Conservation (phyloP, 805 yeast species). For the Candida morakotiae region DNA sequence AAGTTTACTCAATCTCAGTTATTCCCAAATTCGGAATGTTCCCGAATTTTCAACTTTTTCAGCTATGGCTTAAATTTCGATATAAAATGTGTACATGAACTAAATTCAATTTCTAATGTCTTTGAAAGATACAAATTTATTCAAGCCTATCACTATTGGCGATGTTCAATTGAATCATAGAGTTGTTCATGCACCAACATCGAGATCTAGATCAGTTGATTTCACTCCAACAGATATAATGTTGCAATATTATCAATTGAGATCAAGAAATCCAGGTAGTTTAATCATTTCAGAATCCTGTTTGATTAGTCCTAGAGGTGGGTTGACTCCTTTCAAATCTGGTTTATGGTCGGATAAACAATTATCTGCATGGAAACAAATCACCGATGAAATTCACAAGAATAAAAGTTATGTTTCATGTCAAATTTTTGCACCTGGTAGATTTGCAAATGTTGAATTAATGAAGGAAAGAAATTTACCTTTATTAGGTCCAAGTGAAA, state of each 20-base stretch:
- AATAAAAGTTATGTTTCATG: conserved; percentile 38
- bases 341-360: conserved; percentile 12
- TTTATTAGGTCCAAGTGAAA: conserved; percentile 15
- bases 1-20: too few relatives aligned
- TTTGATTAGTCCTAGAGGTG: conserved; percentile 8
- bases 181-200: conserved; percentile 24
- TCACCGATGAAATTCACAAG: conserved; percentile 43
- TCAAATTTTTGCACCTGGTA: conserved; percentile 55
- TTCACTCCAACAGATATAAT: conserved; percentile 25
- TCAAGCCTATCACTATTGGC: conserved; percentile 33
- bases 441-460: conserved; percentile 27
- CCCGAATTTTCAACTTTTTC: too few relatives aligned
- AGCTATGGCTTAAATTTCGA: too few relatives aligned
- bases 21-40: too few relatives aligned
- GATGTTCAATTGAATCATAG: conserved; percentile 15
- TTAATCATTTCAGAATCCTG: conserved; percentile 10
- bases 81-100: too few relatives aligned
- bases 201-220: conserved; percentile 21
- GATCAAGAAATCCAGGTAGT: conserved; percentile 27
- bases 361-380: conserved; percentile 31
- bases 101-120: too few relatives aligned
- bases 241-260: conserved; percentile 24
- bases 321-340: conserved; percentile 11
- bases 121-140: conserved; percentile 18
- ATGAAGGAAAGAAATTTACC: conserved; percentile 18